A percentile compares a stretch with the other conserved stretches of the same genome.
Conservation (phyloP, 1,284 basidiomycete species). For the Irpex lacteus region DNA sequence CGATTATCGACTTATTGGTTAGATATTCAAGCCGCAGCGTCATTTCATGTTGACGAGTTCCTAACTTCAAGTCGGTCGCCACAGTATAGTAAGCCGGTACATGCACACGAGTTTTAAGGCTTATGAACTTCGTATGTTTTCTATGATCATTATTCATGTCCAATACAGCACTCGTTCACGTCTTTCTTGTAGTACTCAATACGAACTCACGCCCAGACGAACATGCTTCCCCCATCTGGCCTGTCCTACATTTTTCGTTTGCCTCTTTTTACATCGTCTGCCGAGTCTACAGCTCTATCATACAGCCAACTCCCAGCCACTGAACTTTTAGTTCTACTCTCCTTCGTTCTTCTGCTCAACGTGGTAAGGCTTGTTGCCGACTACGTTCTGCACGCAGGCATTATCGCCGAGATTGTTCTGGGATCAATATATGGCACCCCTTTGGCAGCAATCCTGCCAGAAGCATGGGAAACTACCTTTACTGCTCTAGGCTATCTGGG, state of each 20-base stretch:
- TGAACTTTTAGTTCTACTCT: constrained; percentile 20
- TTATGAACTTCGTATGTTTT: too few relatives aligned
- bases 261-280: background rate
- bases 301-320: constrained; percentile 23
- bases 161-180: too few relatives aligned
- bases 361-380: constrained; percentile 21
- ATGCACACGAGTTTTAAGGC: too few relatives aligned
- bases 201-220: too few relatives aligned
- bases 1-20: too few relatives aligned
- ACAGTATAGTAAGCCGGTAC: too few relatives aligned
- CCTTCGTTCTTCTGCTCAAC: constrained; percentile 26
- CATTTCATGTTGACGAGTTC: too few relatives aligned
- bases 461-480: constrained; percentile 39
- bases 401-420: constrained; percentile 43
- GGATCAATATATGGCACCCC: constrained; percentile 46
- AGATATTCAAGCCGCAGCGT: too few relatives aligned
- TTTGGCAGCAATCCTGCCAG: constrained; percentile 38
- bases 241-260: background rate
- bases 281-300: constrained; percentile 8
- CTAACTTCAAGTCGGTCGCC: too few relatives aligned
- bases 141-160: too few relatives aligned
- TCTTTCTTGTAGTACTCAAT: too few relatives aligned
- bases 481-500: constrained; percentile 48
- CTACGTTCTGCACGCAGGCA: constrained; percentile 20
- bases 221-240: background rate